Base-by-base conservation (phyloP, 2,329 filamentous ascomycete genomes). In the Pseudopithomyces maydicus region DNA sequence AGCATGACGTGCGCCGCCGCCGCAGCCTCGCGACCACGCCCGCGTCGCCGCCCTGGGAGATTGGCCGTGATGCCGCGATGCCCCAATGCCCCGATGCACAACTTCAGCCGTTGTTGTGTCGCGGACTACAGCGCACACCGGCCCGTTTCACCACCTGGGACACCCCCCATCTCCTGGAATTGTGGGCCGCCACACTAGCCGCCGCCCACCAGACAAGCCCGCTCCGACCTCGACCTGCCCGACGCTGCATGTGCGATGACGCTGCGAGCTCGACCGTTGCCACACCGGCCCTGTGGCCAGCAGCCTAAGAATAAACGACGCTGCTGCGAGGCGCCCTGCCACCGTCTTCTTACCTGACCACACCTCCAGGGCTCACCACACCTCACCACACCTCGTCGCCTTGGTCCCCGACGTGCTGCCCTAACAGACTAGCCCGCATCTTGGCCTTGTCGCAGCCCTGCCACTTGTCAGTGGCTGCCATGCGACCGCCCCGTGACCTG, bases 291-390 rank as follows among this genome's bases (percentile, higher is more conserved):
- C 46, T 14, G 26, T 41, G 45, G 29, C 35, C 2, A n/a, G 39
- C 26, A 39, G 35, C 2, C 52, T 53, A 58, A 62, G 36, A 41
- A 43, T 50, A 55, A 43, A 46, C n/a, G 20, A 45, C 42, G 44
- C 53, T 15, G 42, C 45, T 55, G 56, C 58, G 57, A 58, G 60
- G 54, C 36, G n/a, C 33, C 38, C 59, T 49, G 35, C 46, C 35
- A 10, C 15, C 42, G 38, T 65, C 62, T 55, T 65, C 57, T 62
- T 65, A 63, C 63, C 58, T 57, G 55, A 60, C 62, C 54, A 36
- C 56, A 38, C 22, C 46, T 26, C 39, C n/a, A n/a, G n/a, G n/a
- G n/a, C n/a, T n/a, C n/a, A n/a, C n/a, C n/a, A n/a, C n/a, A 63
- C 63, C 58, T 57, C 54, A 60, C 62, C 54, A 36, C 56, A 38